Evolutionary conservation across 139 green algal genomes (phyloP), one percentile per base, ranked within the genome.

Genomic region (Micromonas commoda): DNA sequence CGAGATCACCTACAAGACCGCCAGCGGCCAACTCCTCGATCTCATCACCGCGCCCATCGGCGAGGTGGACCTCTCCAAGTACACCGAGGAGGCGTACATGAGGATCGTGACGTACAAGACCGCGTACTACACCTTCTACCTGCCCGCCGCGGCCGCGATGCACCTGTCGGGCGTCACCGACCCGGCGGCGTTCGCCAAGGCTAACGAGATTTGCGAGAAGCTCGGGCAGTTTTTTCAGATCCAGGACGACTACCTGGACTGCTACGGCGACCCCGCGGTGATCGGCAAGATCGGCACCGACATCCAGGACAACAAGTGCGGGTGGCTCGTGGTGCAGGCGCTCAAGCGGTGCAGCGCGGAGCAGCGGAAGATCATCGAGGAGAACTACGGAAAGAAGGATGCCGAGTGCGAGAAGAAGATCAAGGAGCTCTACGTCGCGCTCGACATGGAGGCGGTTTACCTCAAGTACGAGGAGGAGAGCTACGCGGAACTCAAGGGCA

Each of bases 301-400:
- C 85, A 98, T 99, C 72, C 85, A 96, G 84, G 95, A 99, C 86
- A 97, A 93, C 88, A 99, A 99, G 86, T 99, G 95, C 87, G 96
- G 88, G 32, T 99, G 95, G 95, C 85, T 99, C 34, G 91, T 99
- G 31, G 94, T 96, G 73, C 91, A 93, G 31, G 95, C 91, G 20
- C 86, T 99, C 77, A 45, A 93, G 81, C 67, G 85, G 5, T 94
- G 90, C 0, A 88, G 23, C 37, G 77, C 86, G 1, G 86, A 87
- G 73, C 95, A 99, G 87, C 86, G 88, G 35, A 78, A 90, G 54
- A 64, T 90, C 45, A 92, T 98, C 66, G 82, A 97, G 91, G 88
- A 86, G 0, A 91, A 96, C 83, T 98, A 98, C 73, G 94, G 94
- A 4, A 89, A 89, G 78, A 85, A 89, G 38, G 90, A 98, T 66